Percentiles rank a stretch among this genome's conserved stretches.
Evolutionary conservation across 2,329 filamentous ascomycete species (phyloP).

Genomic region (Ascochyta lentis): DNA sequence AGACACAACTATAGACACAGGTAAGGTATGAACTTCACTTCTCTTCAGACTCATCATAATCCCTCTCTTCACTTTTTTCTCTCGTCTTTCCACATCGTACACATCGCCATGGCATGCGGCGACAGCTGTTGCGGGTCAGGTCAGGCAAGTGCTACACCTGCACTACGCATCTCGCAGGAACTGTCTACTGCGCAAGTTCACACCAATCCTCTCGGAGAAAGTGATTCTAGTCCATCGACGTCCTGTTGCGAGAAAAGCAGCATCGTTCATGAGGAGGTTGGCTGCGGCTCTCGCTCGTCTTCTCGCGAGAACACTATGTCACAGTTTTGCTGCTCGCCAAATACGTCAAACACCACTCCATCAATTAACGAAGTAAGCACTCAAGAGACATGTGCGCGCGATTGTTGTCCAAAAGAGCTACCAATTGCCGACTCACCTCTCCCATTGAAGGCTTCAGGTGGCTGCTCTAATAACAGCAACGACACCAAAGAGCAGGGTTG

Average conservation of each 20-base stretch:
- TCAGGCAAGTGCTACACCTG: background rate
- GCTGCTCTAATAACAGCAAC: too few species aligned
- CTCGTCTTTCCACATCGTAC: background rate
- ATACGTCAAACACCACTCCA: background rate
- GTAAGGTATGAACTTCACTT: background rate
- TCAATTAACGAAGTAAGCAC: background rate
- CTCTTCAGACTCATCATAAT: background rate
- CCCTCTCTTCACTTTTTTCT: too few species aligned
- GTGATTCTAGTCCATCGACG: too few species aligned
- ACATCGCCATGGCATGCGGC: conserved; percentile 1
- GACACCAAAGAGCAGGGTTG: too few species aligned
- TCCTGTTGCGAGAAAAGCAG: too few species aligned
- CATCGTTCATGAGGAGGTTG: background rate
- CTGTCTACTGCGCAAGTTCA: too few species aligned
- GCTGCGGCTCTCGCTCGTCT: background rate
- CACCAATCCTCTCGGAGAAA: too few species aligned
- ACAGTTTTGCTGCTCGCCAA: background rate
- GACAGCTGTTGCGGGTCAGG: background rate
- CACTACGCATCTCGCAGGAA: background rate
- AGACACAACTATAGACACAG: background rate
- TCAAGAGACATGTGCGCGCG: background rate
- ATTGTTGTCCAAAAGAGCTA: background rate
- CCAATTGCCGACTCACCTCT: too few species aligned
- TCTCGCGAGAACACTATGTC: background rate
- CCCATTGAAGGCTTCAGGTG: too few species aligned